Conservation (phyloP, 78 protist genomes). For the Pigoraptor vietnamica region DNA sequence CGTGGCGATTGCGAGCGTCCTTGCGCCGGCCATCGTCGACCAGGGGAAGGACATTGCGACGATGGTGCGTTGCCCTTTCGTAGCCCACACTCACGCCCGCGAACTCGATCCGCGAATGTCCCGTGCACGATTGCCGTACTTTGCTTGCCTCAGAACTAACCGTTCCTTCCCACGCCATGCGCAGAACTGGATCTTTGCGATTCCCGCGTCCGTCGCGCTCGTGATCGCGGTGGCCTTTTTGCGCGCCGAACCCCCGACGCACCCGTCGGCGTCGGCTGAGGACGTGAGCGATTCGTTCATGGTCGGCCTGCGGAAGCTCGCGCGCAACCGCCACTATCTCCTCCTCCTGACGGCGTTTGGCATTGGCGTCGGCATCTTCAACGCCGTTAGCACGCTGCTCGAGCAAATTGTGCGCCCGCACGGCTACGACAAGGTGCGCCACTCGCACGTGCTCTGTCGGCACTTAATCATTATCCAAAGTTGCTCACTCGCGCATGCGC, state of each 20-base stretch:
- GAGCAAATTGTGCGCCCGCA: not conserved
- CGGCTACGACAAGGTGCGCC: not conserved
- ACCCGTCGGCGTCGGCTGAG: not conserved
- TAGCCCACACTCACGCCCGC: too few relatives aligned
- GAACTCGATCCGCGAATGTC: too few relatives aligned
- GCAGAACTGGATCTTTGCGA: not conserved
- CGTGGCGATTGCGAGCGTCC: not conserved
- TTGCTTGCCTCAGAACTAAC: too few relatives aligned
- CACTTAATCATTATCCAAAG: not conserved
- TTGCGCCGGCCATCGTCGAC: not conserved
- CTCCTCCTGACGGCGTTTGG: not conserved
- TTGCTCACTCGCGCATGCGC: not conserved
- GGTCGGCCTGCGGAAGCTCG: not conserved
- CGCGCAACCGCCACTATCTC: not conserved
- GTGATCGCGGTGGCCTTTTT: not conserved
- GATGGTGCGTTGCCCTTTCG: not conserved
- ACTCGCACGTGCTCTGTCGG: not conserved
- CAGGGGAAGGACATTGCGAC: not conserved
- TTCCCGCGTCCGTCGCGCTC: not conserved
- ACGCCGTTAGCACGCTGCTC: not conserved
- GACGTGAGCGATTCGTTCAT: not conserved
- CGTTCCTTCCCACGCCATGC: too few relatives aligned
- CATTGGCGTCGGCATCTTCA: slow-evolving; percentile 4
- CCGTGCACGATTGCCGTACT: too few relatives aligned
- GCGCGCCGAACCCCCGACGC: not conserved